A percentile compares a stretch with the other conserved stretches of the same genome.
These are phyloP conservation scores for Castanea crenata DNA, from an alignment of 306 rosid species.

Conservation along the genomic window DNA sequence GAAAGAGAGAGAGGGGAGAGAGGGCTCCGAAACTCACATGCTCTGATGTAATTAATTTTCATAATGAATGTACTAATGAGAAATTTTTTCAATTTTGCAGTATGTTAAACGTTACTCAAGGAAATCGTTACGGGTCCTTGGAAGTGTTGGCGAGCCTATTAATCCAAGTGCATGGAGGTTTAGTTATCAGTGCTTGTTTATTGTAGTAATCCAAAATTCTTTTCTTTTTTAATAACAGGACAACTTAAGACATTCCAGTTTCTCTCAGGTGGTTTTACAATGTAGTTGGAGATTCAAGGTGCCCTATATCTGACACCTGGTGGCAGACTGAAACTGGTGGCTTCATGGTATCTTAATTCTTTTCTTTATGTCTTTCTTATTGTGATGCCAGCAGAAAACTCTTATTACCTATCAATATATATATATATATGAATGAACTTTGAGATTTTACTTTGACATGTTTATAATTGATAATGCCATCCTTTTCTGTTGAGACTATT, in stretches of 20 bases:
- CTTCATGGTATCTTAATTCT: slow-evolving; percentile 69
- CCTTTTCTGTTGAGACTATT: slow-evolving; percentile 1
- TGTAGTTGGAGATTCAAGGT: slow-evolving; percentile 87
- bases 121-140: slow-evolving; percentile 85
- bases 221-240: background rate
- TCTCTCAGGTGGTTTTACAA: slow-evolving; percentile 86
- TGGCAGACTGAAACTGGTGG: slow-evolving; percentile 99
- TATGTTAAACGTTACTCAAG: slow-evolving; percentile 80
- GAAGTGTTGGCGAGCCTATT: slow-evolving; percentile 99
- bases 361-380: slow-evolving; percentile 27
- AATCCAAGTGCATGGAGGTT: slow-evolving; percentile 99
- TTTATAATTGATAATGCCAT: background rate
- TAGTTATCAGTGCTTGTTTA: slow-evolving; percentile 12
- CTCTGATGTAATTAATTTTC: slow-evolving; percentile 10
- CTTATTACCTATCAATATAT: too few relatives aligned
- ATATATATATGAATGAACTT: background rate
- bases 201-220: slow-evolving; percentile 6
- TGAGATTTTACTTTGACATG: too few relatives aligned
- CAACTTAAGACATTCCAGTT: slow-evolving; percentile 17
- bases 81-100: slow-evolving; percentile 45
- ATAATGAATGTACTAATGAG: background rate
- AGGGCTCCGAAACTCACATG: background rate
- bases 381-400: background rate
- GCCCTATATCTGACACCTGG: slow-evolving; percentile 99
- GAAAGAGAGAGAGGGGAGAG: background rate